Evolutionary conservation across 108 stramenopile genomes (phyloP).

Genomic region (Cyclotella choctawhatcheeana): DNA sequence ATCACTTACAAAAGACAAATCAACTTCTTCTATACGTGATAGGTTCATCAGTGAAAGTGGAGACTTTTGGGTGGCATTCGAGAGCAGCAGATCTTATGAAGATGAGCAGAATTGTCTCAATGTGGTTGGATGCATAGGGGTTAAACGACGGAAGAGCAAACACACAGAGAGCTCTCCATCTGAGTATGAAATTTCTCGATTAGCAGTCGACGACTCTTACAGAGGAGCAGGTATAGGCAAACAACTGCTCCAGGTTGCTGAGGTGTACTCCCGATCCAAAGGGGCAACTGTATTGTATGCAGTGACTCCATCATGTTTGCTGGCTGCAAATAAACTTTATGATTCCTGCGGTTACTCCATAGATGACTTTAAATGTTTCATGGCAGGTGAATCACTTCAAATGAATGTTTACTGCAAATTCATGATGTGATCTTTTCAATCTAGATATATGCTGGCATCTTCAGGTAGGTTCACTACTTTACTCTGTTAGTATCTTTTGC

Average conservation of each 20-base stretch:
- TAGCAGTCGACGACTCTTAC: slow-evolving; percentile 59
- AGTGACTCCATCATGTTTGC: slow-evolving; percentile 56
- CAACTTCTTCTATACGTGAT: slow-evolving; percentile 29
- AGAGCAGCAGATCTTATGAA: not conserved
- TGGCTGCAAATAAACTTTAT: slow-evolving; percentile 60
- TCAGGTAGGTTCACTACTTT: too few relatives aligned
- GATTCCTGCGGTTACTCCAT: slow-evolving; percentile 47
- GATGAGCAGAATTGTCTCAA: not conserved
- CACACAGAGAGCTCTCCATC: not conserved
- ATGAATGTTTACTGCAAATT: slow-evolving; percentile 48
- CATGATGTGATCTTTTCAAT: too few relatives aligned
- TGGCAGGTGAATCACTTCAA: slow-evolving; percentile 27
- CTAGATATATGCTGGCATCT: too few relatives aligned
- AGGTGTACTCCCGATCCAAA: slow-evolving; percentile 1
- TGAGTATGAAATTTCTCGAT: slow-evolving; percentile 65
- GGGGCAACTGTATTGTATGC: slow-evolving; percentile 45
- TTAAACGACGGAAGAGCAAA: slow-evolving; percentile 44
- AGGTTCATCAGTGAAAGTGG: slow-evolving; percentile 47
- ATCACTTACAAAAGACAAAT: slow-evolving; percentile 3
- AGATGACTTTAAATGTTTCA: slow-evolving; percentile 40
- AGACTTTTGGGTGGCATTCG: slow-evolving; percentile 55
- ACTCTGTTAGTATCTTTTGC: not conserved
- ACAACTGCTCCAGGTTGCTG: slow-evolving; percentile 50
- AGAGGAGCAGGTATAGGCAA: slow-evolving; percentile 67
- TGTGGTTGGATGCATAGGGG: slow-evolving; percentile 69